phyloP scores from a whole-genome alignment of 2,329 filamentous ascomycete species.

The Aplosporella prunicola region DNA sequence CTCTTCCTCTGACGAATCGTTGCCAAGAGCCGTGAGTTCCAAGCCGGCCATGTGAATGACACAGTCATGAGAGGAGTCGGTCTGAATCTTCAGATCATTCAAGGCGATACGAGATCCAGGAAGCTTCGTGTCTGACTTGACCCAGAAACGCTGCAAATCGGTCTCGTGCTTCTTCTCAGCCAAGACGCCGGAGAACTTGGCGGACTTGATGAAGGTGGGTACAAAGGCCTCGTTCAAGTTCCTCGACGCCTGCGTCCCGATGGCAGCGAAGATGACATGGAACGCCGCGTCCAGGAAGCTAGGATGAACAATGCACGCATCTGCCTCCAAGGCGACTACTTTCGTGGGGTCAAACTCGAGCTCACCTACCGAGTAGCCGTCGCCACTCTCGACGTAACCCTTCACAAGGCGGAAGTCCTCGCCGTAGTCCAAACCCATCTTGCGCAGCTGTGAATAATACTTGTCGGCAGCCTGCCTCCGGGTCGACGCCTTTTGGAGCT shows the following conservation, averaged over 20 bases:
- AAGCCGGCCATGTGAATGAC: not conserved
- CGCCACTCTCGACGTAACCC: not conserved
- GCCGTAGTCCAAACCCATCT: slow-evolving; percentile 3
- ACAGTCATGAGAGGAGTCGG: not conserved
- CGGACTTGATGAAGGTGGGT: slow-evolving; percentile 1
- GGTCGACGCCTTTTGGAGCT: not conserved
- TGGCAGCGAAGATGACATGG: slow-evolving; percentile 7
- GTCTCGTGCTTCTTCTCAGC: not conserved
- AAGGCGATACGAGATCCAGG: not conserved
- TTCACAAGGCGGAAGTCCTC: not conserved
- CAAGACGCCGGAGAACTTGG: not conserved
- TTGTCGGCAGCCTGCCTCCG: not conserved
- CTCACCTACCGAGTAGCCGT: not conserved
- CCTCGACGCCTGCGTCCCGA: not conserved
- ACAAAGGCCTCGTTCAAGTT: slow-evolving; percentile 4
- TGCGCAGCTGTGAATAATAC: slow-evolving; percentile 3
- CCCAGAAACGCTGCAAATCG: slow-evolving; percentile 2
- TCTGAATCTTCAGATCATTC: slow-evolving; percentile 1
- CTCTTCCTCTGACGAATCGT: not conserved
- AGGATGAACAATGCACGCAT: slow-evolving; percentile 3
- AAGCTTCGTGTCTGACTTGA: slow-evolving; percentile 1
- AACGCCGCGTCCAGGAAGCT: slow-evolving; percentile 3
- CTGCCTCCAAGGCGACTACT: not conserved
- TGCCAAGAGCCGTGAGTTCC: slow-evolving; percentile 1
- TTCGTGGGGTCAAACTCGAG: not conserved